Evolutionary conservation across 441 rosid species (phyloP).

Genomic region (Croton setiger): DNA sequence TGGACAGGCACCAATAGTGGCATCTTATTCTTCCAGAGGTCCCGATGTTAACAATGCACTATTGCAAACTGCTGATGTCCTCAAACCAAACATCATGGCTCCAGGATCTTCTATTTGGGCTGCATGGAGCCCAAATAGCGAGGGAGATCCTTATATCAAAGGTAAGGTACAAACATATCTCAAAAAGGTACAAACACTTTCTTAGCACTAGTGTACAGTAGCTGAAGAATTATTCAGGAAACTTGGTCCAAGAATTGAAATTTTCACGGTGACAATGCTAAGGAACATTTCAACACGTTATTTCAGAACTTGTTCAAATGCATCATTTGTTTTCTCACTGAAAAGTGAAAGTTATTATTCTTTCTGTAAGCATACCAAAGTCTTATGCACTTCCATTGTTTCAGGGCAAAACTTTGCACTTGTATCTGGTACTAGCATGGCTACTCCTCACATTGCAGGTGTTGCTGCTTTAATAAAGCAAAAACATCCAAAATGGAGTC

Average conservation of each 20-base stretch:
- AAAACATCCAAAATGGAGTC: constrained; percentile 66
- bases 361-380: neutral
- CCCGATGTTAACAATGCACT: constrained; percentile 80
- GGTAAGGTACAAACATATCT: no score
- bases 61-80: constrained; percentile 62
- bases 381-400: neutral
- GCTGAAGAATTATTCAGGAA: neutral
- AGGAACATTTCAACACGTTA: neutral
- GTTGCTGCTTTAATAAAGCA: constrained; percentile 84
- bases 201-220: neutral
- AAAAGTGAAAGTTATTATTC: neutral
- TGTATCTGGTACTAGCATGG: constrained; percentile 95
- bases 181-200: constrained; percentile 21
- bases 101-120: constrained; percentile 94
- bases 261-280: neutral
- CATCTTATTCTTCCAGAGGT: constrained; percentile 91
- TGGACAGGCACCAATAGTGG: constrained; percentile 66
- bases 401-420: constrained; percentile 81
- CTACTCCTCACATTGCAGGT: constrained; percentile 90
- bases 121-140: constrained; percentile 83
- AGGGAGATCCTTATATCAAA: constrained; percentile 49
- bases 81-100: constrained; percentile 84
- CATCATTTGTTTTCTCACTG: neutral
- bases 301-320: neutral
- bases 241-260: neutral